These are phyloP conservation scores for Flaveria ramosissima DNA, from an alignment of 129 eudicot species.

Conservation along the genomic window DNA sequence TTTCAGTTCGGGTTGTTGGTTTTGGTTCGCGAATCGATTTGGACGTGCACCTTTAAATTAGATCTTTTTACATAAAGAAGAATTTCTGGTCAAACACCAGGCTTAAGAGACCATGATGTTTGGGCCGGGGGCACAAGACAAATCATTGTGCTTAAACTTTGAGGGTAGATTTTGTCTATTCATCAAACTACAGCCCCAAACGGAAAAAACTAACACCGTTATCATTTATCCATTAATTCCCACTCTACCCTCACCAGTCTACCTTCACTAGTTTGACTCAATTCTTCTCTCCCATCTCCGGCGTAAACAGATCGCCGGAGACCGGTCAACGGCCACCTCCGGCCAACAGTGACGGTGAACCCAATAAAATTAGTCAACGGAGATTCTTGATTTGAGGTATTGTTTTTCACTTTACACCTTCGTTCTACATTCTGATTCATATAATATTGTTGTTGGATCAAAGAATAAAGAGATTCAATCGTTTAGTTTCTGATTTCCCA, in stretches of 20 bases:
- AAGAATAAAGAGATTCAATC: background rate
- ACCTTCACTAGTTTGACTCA: slow-evolving; percentile 7
- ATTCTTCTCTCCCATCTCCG: background rate
- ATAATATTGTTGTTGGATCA: background rate
- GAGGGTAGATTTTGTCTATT: background rate
- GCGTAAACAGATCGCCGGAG: slow-evolving; percentile 21
- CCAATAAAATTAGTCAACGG: background rate
- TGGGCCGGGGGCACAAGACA: too few species aligned
- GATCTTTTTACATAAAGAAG: too few species aligned
- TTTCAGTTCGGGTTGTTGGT: too few species aligned
- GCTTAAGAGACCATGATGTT: too few species aligned
- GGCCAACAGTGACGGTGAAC: background rate
- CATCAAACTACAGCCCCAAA: background rate
- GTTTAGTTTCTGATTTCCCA: slow-evolving; percentile 9
- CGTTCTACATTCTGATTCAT: background rate
- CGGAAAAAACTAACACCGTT: too few species aligned
- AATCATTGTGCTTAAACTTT: too few species aligned
- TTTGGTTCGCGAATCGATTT: too few species aligned
- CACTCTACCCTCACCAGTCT: slow-evolving; percentile 19
- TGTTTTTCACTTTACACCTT: slow-evolving; percentile 1
- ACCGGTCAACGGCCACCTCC: background rate
- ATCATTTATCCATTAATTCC: background rate
- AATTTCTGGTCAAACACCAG: too few species aligned
- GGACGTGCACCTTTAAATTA: too few species aligned
- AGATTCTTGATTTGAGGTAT: slow-evolving; percentile 7